Evolutionary conservation across 2,329 filamentous ascomycete species (phyloP), one percentile per base, ranked within the genome.

Genomic region (Cladosporium sp.): DNA sequence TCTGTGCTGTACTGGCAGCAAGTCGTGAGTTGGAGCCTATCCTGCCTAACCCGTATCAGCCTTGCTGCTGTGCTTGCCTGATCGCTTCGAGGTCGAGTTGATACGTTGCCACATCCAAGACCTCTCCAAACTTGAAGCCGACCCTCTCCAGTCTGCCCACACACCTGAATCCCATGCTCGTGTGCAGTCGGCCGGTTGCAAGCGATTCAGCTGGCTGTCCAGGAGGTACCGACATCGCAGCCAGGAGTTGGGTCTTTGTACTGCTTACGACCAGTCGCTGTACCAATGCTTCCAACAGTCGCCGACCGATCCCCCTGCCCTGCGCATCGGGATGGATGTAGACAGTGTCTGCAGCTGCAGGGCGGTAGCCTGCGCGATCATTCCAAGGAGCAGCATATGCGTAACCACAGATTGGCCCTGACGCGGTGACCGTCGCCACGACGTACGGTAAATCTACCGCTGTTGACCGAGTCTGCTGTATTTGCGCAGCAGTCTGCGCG

Each of bases 51-150:
- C n/a, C 21, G 28, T 51, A 21, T 61, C 49, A 63, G 8, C 11
- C 48, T 53, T 63, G 49, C 60, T 63, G 60, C 34, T 63, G 60
- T 39, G 60, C 60, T 7, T 59, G 32, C 16, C 63, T 51, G 26
- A 65, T 53, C 46, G 63, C 63, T 32, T 64, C 67, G 23, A 67
- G 48, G 59, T 68, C 65, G n/a, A 69, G 63, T 59, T 69, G 68
- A 6, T 65, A 63, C 23, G 66, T 65, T 10, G 67, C 58, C 7
- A 71, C 69, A 61, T 71, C 68, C 16, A 71, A 39, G 5, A 65
- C 56, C 26, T 64, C 61, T 10, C 63, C 67, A 53, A 69, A 59
- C 65, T 71, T 71, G 59, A 61, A 68, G 6, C 69, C 69, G 14
- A 70, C 68, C 46, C 56, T 64, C 28, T 58, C 23, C 46, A 70